Conservation (phyloP, 768 basidiomycete species). For the Russula emetica region DNA sequence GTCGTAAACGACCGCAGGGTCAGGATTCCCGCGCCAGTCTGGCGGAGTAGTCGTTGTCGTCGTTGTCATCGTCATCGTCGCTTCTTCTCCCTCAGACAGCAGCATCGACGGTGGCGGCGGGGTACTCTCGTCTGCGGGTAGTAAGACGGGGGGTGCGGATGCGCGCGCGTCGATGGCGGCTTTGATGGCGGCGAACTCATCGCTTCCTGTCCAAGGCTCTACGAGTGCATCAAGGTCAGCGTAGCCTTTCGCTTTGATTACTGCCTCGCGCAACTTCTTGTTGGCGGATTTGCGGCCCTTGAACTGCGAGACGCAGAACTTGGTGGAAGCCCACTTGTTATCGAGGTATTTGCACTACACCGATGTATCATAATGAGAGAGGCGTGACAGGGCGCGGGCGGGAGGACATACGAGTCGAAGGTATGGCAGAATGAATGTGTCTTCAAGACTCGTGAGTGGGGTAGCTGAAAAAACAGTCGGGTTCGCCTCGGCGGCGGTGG, state of each 20-base stretch:
- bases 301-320: slow-evolving; percentile 84
- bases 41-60: slow-evolving; percentile 19
- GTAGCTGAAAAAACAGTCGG: slow-evolving; percentile 77
- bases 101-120: neutral
- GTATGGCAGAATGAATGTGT: slow-evolving; percentile 66
- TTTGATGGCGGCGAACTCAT: slow-evolving; percentile 27
- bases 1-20: slow-evolving; percentile 20
- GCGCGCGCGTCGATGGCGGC: slow-evolving; percentile 20
- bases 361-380: neutral
- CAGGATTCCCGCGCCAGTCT: slow-evolving; percentile 28
- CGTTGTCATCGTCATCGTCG: neutral
- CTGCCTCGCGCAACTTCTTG: slow-evolving; percentile 47
- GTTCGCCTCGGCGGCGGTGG: slow-evolving; percentile 90
- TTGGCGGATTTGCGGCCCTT: slow-evolving; percentile 63
- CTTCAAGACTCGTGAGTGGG: slow-evolving; percentile 65
- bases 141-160: slow-evolving; percentile 11
- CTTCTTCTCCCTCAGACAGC: neutral
- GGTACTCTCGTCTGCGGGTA: slow-evolving; percentile 7
- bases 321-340: slow-evolving; percentile 80
- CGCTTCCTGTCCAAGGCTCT: slow-evolving; percentile 28
- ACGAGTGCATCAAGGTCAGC: slow-evolving; percentile 26
- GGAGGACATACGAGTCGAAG: slow-evolving; percentile 57
- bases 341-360: slow-evolving; percentile 65
- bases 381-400: slow-evolving; percentile 28
- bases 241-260: slow-evolving; percentile 61